Base-by-base conservation (phyloP, 2,329 filamentous ascomycete species). In the Phyllosticta citribraziliensis region DNA sequence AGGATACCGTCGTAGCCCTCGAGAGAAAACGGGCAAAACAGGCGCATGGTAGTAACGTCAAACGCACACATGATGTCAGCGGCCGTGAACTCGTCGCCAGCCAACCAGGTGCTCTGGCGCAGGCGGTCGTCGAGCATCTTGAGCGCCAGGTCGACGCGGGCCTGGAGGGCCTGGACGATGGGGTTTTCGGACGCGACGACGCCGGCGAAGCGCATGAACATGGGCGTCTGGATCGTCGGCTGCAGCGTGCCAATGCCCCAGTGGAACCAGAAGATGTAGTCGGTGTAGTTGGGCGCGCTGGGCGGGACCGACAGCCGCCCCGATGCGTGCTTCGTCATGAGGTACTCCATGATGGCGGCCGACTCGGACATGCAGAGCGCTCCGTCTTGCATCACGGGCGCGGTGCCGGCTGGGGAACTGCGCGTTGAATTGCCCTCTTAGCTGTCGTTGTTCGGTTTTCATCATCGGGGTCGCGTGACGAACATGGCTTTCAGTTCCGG, bases 221-320 rank as follows among this genome's bases (percentile, higher is more conserved):
- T 70, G 27, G 67, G 66, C 1, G 70, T 63, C 20, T 70, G 68
- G n/a, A 78, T 60, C 0, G 64, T 66, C 0, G 76, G 70, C 62
- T 77, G 75, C 8, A 79, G 61, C 2, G 70, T 74, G 5, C 70
- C 74, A 25, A 78, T 75, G 9, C 76, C 73, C 69, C 79, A 86
- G 68, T 87, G 82, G 67, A 83, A 82, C 84, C 84, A 88, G 74
- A 84, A 87, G 0, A 88, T 67, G 64, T 84, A 88, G 57, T 84
- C 78, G 2, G 82, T 74, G 64, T 85, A 88, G 53, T 77, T 75
- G 17, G 76, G 70, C 57, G 82, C 72, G 0, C 69, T 65, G 0
- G 81, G 79, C 0, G 66, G 56, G 0, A 84, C 65, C 10, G 78
- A 72, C 0, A 88, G 73, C 12, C 70, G 72, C 5, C 83, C 82